A percentile compares a stretch with the other conserved stretches of the same genome.
These are phyloP conservation scores for Cydonia oblonga DNA, from an alignment of 331 rosid species.

Conservation along the genomic window DNA sequence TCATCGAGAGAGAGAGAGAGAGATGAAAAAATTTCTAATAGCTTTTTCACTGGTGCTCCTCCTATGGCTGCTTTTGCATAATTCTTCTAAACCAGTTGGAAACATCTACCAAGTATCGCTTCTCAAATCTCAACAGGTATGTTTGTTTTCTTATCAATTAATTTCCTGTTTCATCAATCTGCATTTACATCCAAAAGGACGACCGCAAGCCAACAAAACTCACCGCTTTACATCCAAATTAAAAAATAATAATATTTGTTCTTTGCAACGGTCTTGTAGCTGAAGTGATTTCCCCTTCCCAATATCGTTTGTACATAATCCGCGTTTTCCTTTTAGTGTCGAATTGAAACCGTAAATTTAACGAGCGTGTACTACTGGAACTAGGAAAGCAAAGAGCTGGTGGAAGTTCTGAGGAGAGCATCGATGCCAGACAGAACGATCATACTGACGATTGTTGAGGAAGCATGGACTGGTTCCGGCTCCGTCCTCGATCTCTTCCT, in stretches of 20 bases:
- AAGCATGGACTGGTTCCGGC: conserved; percentile 37
- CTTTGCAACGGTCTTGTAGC: too few species aligned
- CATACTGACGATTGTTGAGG: conserved; percentile 39
- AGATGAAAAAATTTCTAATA: background rate
- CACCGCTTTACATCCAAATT: too few species aligned
- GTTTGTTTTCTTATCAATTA: background rate
- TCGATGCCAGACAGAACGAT: conserved; percentile 33
- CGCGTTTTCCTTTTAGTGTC: too few species aligned
- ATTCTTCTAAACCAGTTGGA: background rate
- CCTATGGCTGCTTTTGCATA: conserved; percentile 7
- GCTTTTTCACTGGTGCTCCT: conserved; percentile 15
- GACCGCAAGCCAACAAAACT: too few species aligned
- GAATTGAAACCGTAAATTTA: too few species aligned
- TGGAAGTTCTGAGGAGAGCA: conserved; percentile 25
- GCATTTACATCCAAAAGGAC: background rate
- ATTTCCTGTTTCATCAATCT: background rate
- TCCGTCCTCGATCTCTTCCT: conserved; percentile 46
- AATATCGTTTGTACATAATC: too few species aligned
- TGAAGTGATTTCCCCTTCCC: too few species aligned
- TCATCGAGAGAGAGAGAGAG: background rate
- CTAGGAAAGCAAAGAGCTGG: conserved; percentile 13
- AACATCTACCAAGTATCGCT: background rate
- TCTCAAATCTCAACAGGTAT: conserved; percentile 5
- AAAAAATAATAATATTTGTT: too few species aligned
- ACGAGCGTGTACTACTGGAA: background rate